Evolutionary conservation across 805 yeast species (phyloP).

Genomic region (Monosporozyma unispora): DNA sequence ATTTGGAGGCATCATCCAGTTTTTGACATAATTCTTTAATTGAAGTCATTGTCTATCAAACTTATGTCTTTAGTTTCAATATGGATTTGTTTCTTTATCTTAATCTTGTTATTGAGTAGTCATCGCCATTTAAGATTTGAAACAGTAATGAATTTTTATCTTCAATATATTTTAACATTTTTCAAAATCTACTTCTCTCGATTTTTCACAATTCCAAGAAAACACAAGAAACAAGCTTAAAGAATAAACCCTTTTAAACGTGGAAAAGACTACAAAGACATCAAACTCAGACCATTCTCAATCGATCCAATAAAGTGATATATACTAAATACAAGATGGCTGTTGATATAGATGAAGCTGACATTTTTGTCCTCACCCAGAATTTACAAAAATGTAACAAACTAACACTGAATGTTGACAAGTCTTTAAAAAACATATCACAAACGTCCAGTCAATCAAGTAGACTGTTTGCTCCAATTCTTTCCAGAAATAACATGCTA

Average conservation of each 20-base stretch:
- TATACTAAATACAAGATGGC: not conserved
- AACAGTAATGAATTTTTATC: not conserved
- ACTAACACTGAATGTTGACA: conserved; percentile 46
- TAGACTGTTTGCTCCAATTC: conserved; percentile 58
- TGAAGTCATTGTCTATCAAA: not conserved
- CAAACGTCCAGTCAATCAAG: conserved; percentile 25
- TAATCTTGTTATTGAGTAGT: not conserved
- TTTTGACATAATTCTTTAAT: not conserved
- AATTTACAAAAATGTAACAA: conserved; percentile 51
- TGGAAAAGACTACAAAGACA: too few species aligned
- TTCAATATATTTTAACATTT: not conserved
- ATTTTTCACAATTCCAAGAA: not conserved
- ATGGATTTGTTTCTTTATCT: too few species aligned
- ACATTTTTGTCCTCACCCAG: conserved; percentile 72
- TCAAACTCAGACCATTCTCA: too few species aligned
- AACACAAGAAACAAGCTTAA: not conserved
- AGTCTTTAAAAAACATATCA: conserved; percentile 43
- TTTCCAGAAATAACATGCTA: conserved; percentile 50
- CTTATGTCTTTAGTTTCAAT: not conserved
- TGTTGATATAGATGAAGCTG: conserved; percentile 69
- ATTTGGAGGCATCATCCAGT: conserved; percentile 17
- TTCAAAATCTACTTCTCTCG: not conserved
- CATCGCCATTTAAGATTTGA: not conserved
- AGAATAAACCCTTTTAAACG: not conserved
- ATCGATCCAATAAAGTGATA: not conserved